Base-by-base conservation (phyloP, 192 early-diverging fungal species). In the Coemansia sp. region DNA sequence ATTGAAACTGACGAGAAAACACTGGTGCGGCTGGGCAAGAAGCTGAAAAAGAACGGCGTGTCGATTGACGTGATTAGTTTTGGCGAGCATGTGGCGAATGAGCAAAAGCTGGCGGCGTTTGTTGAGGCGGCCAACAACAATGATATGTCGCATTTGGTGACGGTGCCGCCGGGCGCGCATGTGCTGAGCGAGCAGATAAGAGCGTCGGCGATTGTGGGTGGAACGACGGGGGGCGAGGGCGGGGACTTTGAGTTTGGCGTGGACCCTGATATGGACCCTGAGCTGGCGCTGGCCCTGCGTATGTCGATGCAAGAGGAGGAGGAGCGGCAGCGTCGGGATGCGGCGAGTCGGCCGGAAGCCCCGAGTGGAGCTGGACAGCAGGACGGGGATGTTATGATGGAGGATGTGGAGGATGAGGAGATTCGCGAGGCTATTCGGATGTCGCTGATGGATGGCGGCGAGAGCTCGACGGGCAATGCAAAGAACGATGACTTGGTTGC, bases 31-130 rank as follows among this genome's bases (percentile, higher is more conserved):
- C 72, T 98, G 51, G 96, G 88, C 61, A 97, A 97, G 83, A 96
- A 96, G 70, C 85, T 96, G 59, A 97, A 97, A 76, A 98, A 98
- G 87, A 98, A 98, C 82, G 94, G 92, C 63, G 86, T 98, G 40
- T 93, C 93, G 8, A 88, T 98, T 11, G 96, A 98, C 67, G 82
- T 98, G 8, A 70, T 98, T 47, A 96, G 92, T 73, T 98, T 98
- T 87, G 95, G 96, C 60, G 93, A 97, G 76, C 90, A 93, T 56
- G 68, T 82, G 3, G 86, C 87, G 53, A 98, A 98, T 66, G 91
- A 92, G 26, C 63, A 88, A 26, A 96, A 95, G 80, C 82, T 98
- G 36, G 86, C 93, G 24, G 93, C 93, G 4, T 98, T 98, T 75
- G 86, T 96, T 34, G 82, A 81, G 23, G 88, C 86, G 28, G 94